Percentiles rank a stretch among this genome's conserved stretches.
Evolutionary conservation across 164 flowering plant species (phyloP).

Genomic region (Tetracentron sinense): DNA sequence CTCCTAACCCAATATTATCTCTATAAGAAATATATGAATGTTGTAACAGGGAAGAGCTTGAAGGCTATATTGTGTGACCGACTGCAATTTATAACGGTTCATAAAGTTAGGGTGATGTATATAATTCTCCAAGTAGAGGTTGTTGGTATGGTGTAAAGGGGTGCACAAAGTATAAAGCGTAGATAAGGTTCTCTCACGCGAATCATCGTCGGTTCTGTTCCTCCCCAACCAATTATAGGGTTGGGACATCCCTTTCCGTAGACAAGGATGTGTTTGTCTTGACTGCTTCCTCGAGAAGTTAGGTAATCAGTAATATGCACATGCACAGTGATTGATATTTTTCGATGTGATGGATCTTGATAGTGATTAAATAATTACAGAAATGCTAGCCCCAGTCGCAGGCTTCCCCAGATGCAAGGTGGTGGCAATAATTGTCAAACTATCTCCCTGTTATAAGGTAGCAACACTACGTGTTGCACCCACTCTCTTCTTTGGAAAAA

Average conservation of each 20-base stretch:
- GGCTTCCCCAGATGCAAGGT: too few relatives aligned
- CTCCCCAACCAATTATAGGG: conserved; percentile 18
- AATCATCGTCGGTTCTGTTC: conserved; percentile 22
- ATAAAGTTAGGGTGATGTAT: conserved; percentile 7
- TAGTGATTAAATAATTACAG: too few relatives aligned
- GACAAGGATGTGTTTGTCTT: conserved; percentile 15
- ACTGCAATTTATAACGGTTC: conserved; percentile 16
- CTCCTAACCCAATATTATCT: conserved; percentile 33
- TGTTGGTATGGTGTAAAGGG: conserved; percentile 10
- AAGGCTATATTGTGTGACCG: conserved; percentile 1
- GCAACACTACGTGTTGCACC: too few relatives aligned
- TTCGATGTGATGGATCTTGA: too few relatives aligned
- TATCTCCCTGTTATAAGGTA: too few relatives aligned
- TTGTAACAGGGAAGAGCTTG: neutral
- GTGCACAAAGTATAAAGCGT: conserved; percentile 21
- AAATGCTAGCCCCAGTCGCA: too few relatives aligned
- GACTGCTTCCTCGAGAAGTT: conserved; percentile 15
- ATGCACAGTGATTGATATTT: too few relatives aligned
- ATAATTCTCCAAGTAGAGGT: conserved; percentile 16
- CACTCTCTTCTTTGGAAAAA: too few relatives aligned
- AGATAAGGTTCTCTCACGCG: conserved; percentile 23
- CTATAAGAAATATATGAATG: neutral
- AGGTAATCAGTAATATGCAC: too few relatives aligned
- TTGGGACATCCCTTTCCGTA: conserved; percentile 8
- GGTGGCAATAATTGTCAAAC: too few relatives aligned